Evolutionary conservation across 2,329 filamentous ascomycete species (phyloP).

Genomic region (Alternaria brassicicola): DNA sequence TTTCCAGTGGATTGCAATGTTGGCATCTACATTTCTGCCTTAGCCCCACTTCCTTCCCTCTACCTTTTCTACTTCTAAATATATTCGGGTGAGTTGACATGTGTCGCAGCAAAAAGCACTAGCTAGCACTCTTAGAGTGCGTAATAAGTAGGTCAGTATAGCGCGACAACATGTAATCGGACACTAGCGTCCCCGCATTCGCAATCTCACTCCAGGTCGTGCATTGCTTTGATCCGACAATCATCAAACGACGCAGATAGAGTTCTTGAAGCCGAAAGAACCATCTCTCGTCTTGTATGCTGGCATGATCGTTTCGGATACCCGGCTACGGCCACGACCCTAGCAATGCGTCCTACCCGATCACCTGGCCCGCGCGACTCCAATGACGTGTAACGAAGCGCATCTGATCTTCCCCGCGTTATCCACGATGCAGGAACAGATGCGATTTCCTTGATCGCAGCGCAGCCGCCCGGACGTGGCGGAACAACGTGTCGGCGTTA

Average conservation of each 20-base stretch:
- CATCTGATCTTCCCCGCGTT: conserved; percentile 1
- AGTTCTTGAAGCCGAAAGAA: neutral
- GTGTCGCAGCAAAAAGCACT: too few relatives aligned
- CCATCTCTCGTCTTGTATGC: neutral
- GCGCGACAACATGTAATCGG: neutral
- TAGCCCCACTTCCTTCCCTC: neutral
- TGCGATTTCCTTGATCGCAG: neutral
- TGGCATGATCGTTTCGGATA: neutral
- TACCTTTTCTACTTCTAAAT: neutral
- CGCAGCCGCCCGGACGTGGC: conserved; percentile 3
- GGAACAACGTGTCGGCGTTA: conserved; percentile 1
- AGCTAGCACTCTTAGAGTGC: too few relatives aligned
- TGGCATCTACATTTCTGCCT: neutral
- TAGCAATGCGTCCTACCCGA: neutral
- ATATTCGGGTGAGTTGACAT: too few relatives aligned
- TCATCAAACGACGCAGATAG: neutral
- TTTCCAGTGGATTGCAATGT: neutral
- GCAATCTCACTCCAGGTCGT: neutral
- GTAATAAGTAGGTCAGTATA: too few relatives aligned
- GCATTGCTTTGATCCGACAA: neutral
- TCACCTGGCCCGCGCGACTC: neutral
- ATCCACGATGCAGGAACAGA: conserved; percentile 1
- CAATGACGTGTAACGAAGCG: neutral
- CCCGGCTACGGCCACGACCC: neutral
- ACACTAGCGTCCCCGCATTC: neutral